These are phyloP conservation scores for Ogataea pilisensis DNA, from an alignment of 805 yeast species.

Conservation along the genomic window DNA sequence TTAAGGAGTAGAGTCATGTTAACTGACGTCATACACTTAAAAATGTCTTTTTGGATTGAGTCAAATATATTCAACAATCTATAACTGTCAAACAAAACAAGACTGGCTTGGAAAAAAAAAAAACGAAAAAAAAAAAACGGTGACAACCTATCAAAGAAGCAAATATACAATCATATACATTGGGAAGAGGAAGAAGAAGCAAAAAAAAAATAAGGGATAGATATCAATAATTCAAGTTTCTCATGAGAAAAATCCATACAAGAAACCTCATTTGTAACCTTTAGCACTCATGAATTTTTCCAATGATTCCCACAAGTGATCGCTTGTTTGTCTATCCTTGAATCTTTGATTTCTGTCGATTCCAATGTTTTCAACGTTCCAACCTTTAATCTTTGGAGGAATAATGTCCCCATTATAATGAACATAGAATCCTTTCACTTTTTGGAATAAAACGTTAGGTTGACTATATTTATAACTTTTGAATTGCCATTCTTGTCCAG, in stretches of 20 bases:
- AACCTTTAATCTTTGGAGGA: slow-evolving; percentile 70
- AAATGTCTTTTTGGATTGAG: no score
- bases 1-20: no score
- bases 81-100: no score
- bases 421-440: slow-evolving; percentile 77
- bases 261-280: slow-evolving; percentile 45
- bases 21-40: no score
- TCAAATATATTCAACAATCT: no score
- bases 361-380: slow-evolving; percentile 82
- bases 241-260: background rate
- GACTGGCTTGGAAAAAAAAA: no score
- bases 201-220: background rate
- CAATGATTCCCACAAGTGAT: slow-evolving; percentile 77
- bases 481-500: slow-evolving; percentile 98
- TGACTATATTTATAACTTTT: slow-evolving; percentile 77
- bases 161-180: no score
- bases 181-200: no score
- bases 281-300: slow-evolving; percentile 68
- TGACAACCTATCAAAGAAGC: no score
- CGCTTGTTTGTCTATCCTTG: slow-evolving; percentile 83
- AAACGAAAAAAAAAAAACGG: no score
- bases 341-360: slow-evolving; percentile 82
- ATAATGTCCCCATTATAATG: slow-evolving; percentile 73
- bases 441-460: slow-evolving; percentile 77
- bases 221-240: background rate